phyloP scores from a whole-genome alignment of 768 basidiomycete genomes.

The Auriscalpium vulgare region DNA sequence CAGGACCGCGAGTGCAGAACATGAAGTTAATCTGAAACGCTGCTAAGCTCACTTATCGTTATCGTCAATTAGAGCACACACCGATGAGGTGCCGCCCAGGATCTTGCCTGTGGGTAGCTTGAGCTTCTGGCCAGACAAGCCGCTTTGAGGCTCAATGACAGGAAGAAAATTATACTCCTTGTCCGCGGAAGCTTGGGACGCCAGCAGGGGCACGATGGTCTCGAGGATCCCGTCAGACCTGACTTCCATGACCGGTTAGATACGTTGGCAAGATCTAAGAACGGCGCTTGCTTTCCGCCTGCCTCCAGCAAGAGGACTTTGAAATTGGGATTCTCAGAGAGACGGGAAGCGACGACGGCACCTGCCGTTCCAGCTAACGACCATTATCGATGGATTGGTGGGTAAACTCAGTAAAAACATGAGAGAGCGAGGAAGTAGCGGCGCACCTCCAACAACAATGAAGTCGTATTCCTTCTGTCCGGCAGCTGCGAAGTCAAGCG shows the following conservation, averaged over 20 bases:
- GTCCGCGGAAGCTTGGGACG: background rate
- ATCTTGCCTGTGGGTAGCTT: background rate
- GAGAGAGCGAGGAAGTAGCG: no score
- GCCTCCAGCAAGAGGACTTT: background rate
- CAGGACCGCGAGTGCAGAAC: constrained; percentile 3
- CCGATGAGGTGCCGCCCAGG: background rate
- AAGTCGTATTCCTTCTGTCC: background rate
- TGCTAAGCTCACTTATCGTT: background rate
- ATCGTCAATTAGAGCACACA: background rate
- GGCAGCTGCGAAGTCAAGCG: background rate
- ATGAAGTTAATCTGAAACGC: background rate
- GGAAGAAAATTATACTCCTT: constrained; percentile 1
- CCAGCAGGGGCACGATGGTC: background rate
- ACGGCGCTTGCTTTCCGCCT: background rate
- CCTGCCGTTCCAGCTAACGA: background rate
- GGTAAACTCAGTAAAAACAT: background rate
- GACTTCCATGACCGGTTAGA: background rate
- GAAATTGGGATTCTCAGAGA: background rate
- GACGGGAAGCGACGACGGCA: background rate
- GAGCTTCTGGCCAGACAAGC: background rate
- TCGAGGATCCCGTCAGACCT: background rate
- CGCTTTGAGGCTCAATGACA: background rate
- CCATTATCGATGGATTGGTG: background rate
- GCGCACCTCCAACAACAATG: background rate
- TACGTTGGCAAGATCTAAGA: background rate